These are phyloP conservation scores for Solanum bukasovii DNA, from an alignment of 257 asterid genomes.

Conservation along the genomic window DNA sequence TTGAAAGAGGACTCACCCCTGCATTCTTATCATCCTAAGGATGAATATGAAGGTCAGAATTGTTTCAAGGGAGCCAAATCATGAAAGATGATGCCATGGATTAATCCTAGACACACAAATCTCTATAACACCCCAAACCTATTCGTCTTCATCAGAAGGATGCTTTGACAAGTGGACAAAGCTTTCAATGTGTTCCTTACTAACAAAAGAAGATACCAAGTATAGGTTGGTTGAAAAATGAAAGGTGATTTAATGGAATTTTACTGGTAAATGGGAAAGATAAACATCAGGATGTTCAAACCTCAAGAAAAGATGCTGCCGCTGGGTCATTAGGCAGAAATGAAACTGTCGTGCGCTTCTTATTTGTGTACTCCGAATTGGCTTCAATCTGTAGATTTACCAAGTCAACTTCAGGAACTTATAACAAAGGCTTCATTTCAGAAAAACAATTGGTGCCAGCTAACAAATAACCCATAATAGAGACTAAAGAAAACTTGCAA, in stretches of 20 bases:
- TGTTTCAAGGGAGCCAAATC: not conserved
- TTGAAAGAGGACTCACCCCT: conserved; percentile 62
- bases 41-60: not conserved
- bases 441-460: not conserved
- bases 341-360: conserved; percentile 52
- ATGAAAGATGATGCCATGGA: not conserved
- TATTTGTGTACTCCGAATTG: conserved; percentile 62
- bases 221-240: not conserved
- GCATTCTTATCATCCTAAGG: conserved; percentile 50
- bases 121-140: not conserved
- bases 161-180: not conserved
- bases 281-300: conserved; percentile 13
- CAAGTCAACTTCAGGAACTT: conserved; percentile 10
- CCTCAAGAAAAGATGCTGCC: conserved; percentile 81
- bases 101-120: not conserved
- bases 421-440: not conserved
- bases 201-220: not conserved
- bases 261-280: not conserved
- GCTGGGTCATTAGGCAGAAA: conserved; percentile 67
- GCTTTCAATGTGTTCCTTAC: not conserved
- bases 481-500: not conserved
- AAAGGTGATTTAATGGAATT: not conserved
- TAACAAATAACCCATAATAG: not conserved
- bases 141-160: not conserved
- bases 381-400: conserved; percentile 51